These are phyloP conservation scores for Loxodes magnus DNA, from an alignment of 73 alveolate species.

Conservation along the genomic window DNA sequence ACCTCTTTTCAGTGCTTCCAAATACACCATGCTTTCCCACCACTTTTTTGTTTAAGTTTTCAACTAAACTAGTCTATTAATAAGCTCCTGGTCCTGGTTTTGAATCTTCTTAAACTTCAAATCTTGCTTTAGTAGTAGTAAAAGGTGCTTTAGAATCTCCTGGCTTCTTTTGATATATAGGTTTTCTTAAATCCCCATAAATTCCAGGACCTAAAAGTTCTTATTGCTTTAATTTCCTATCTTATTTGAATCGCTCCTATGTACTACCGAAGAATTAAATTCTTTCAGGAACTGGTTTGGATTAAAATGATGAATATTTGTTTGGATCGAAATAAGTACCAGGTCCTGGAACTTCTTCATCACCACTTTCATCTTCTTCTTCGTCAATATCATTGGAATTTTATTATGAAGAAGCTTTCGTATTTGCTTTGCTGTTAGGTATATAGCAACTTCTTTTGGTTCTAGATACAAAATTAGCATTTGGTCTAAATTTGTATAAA, in stretches of 20 bases:
- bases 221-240: constrained; percentile 6
- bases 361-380: constrained; percentile 30
- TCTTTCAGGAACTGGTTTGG: constrained; percentile 37
- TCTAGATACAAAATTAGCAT: constrained; percentile 42
- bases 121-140: constrained; percentile 11
- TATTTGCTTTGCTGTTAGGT: constrained; percentile 1
- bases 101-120: not conserved
- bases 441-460: constrained; percentile 12
- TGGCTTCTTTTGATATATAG: not conserved
- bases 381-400: constrained; percentile 26
- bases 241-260: constrained; percentile 33
- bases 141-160: constrained; percentile 31
- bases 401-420: too few species aligned
- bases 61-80: constrained; percentile 15
- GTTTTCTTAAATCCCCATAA: not conserved
- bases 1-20: constrained; percentile 64
- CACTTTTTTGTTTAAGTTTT: constrained; percentile 26
- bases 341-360: constrained; percentile 54
- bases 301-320: constrained; percentile 20
- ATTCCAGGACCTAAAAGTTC: constrained; percentile 34
- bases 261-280: constrained; percentile 58
- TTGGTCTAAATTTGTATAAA: constrained; percentile 44
- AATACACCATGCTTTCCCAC: constrained; percentile 66
- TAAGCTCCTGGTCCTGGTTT: constrained; percentile 64
- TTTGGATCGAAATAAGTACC: constrained; percentile 32